Base-by-base conservation (phyloP, 345 rosid species). In the Camelina hispida region DNA sequence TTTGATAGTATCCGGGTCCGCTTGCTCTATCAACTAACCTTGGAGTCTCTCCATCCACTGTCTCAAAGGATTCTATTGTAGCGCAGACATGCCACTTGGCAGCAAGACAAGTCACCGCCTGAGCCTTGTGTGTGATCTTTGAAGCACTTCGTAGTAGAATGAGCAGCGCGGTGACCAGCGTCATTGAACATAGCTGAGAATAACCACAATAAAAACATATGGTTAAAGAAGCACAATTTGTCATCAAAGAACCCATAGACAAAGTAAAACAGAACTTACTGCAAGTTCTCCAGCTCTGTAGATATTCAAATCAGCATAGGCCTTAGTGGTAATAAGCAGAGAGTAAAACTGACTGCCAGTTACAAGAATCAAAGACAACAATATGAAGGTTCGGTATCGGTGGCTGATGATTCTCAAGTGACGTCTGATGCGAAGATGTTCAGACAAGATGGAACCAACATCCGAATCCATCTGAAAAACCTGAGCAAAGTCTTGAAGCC, bases 91-190 rank as follows among this genome's bases (percentile, higher is more conserved):
- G 95, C 99, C 99, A 95, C 74, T 95, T 95, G 1, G 97, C 84
- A 10, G 99, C 97, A 32, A 95, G 91, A 87, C 93, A 82, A 7
- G 95, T 88, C 37, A 95, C 84, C 0, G 90, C 78, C 47, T 94
- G 98, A 61, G 96, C 96, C 68, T 91, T 94, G 87, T 94, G 97
- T 11, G 98, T 94, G 78, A 94, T 94, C 74, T 89, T 94, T 40
- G 98, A 81, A 0, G 98, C 97, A 44, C 93, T 91, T 35, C 99
- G 80, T 61, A 95, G 20, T 57, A 92, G 68, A 78, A 95, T 85
- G 5, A 89, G 78, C 3, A 95, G 37, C 9, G 83, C 95, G 0
- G 92, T 78, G 11, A 95, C 83, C 17, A 95, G 83, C 12, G 97
- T 85, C 74, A 91, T 69, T 0, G 97, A 90, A 82, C 95, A 88